phyloP scores from a whole-genome alignment of 2,329 filamentous ascomycete species.

The Paraphaeosphaeria sporulosa region DNA sequence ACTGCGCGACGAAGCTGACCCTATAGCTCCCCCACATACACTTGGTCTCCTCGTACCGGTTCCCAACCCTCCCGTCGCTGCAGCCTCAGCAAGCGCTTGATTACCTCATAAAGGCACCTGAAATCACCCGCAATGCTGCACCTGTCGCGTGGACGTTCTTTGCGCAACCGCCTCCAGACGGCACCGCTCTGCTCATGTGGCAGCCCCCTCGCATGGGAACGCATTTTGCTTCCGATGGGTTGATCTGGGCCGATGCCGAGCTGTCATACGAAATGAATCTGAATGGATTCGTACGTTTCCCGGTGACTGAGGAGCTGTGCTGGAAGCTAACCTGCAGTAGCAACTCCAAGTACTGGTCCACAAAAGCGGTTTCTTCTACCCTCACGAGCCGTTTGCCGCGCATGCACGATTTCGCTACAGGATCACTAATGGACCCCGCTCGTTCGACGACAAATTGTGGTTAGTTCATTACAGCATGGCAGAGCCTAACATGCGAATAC shows the following conservation, averaged over 20 bases:
- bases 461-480: conserved; percentile 88
- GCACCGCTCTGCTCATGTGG: conserved; percentile 86
- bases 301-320: background rate
- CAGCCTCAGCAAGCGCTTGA: conserved; percentile 80
- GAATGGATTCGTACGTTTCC: conserved; percentile 66
- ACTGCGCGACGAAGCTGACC: conserved; percentile 25
- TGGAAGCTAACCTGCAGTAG: conserved; percentile 56
- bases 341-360: conserved; percentile 89
- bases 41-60: conserved; percentile 83
- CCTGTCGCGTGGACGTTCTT: conserved; percentile 95
- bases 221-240: conserved; percentile 89
- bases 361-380: conserved; percentile 78
- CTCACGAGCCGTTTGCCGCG: conserved; percentile 73
- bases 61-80: conserved; percentile 75
- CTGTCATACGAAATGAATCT: conserved; percentile 77
- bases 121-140: conserved; percentile 82
- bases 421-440: conserved; percentile 74
- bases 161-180: conserved; percentile 76
- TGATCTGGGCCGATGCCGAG: conserved; percentile 87
- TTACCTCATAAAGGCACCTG: conserved; percentile 83
- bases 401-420: conserved; percentile 88
- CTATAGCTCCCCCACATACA: conserved; percentile 84
- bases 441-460: conserved; percentile 83
- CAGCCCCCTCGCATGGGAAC: conserved; percentile 75
- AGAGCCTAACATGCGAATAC: conserved; percentile 76